These are phyloP conservation scores for Hypoxylon trugodes DNA, from an alignment of 495 filamentous ascomycete species.

Conservation along the genomic window DNA sequence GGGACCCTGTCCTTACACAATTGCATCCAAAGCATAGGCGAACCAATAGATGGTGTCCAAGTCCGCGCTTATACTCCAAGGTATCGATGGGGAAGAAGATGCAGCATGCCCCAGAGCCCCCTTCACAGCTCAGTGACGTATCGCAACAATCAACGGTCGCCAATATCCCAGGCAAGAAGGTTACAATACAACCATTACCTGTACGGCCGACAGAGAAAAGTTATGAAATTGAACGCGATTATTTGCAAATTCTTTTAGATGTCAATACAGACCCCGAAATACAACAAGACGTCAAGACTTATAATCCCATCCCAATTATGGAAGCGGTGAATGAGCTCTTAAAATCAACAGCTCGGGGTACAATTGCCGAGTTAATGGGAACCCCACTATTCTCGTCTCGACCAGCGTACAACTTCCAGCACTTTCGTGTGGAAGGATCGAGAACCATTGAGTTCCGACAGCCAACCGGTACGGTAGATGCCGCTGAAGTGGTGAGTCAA, in stretches of 20 bases:
- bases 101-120: background rate
- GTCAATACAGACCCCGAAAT: too few relatives aligned
- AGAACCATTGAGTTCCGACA: conserved; percentile 40
- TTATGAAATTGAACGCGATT: background rate
- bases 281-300: too few relatives aligned
- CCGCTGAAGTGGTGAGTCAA: conserved; percentile 19
- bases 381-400: background rate
- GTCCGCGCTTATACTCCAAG: conserved; percentile 16
- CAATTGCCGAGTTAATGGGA: conserved; percentile 7
- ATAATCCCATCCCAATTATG: background rate
- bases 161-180: too few relatives aligned
- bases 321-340: background rate
- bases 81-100: background rate
- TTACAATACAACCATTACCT: too few relatives aligned
- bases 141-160: background rate
- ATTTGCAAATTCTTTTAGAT: too few relatives aligned
- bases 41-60: background rate
- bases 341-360: background rate
- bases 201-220: background rate
- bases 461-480: conserved; percentile 15
- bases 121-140: background rate
- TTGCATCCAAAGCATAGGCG: conserved; percentile 19
- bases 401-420: conserved; percentile 12
- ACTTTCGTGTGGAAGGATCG: background rate
- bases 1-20: conserved; percentile 33